These are phyloP conservation scores for Cercospora sojina DNA, from an alignment of 2,329 filamentous ascomycete species.

Conservation along the genomic window DNA sequence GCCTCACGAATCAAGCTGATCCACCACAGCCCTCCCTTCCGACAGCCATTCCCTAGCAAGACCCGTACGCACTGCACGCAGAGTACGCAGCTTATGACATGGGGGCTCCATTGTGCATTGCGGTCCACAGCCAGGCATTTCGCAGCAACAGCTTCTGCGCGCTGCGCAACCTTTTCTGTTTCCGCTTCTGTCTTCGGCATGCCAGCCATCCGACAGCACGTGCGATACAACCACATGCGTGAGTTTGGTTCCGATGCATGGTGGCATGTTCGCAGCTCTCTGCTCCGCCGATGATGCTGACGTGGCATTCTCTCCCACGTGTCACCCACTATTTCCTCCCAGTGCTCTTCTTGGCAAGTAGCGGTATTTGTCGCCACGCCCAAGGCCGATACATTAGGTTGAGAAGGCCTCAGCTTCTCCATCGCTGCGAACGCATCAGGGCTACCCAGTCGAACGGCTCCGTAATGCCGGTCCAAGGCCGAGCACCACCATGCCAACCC, in stretches of 20 bases:
- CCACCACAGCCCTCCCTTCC: not conserved
- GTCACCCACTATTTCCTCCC: not conserved
- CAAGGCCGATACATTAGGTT: not conserved
- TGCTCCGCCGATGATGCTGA: not conserved
- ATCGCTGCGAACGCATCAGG: not conserved
- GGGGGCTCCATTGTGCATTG: not conserved
- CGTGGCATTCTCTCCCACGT: not conserved
- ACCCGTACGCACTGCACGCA: not conserved
- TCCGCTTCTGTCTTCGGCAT: not conserved
- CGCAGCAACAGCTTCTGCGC: not conserved
- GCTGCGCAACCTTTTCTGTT: not conserved
- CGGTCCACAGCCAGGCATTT: not conserved
- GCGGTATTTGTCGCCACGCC: not conserved
- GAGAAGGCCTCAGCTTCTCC: not conserved
- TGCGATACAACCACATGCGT: not conserved
- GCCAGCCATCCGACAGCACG: not conserved
- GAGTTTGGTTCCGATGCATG: slow-evolving; percentile 2
- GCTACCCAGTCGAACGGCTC: not conserved
- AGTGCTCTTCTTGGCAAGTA: not conserved
- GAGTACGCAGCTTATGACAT: not conserved
- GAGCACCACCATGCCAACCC: not conserved
- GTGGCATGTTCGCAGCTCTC: not conserved
- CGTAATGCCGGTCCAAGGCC: not conserved
- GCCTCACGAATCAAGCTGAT: not conserved
- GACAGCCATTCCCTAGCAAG: not conserved